Evolutionary conservation across 2,329 filamentous ascomycete genomes (phyloP).

Genomic region (Colletotrichum costaricense): DNA sequence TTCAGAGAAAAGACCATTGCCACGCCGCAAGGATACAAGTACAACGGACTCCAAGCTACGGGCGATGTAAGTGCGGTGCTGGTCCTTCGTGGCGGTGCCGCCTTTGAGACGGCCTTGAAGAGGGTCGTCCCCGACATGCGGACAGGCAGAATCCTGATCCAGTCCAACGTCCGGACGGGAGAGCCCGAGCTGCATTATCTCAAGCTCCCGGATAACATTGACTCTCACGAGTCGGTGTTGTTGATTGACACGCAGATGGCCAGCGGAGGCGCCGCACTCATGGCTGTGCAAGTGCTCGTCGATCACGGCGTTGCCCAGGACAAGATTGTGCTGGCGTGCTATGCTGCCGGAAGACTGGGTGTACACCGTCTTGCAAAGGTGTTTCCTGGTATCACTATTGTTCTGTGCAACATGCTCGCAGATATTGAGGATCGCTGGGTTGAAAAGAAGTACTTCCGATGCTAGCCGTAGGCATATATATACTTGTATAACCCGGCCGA

Average conservation of each 20-base stretch:
- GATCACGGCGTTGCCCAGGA: slow-evolving; percentile 91
- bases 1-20: slow-evolving; percentile 73
- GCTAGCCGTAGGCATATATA: slow-evolving; percentile 56
- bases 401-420: slow-evolving; percentile 83
- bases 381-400: slow-evolving; percentile 87
- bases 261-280: slow-evolving; percentile 84
- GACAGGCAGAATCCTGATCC: slow-evolving; percentile 89
- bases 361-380: slow-evolving; percentile 88
- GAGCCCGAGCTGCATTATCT: slow-evolving; percentile 95
- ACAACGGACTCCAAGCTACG: slow-evolving; percentile 76
- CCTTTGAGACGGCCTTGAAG: slow-evolving; percentile 87
- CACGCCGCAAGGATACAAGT: slow-evolving; percentile 77
- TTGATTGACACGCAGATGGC: slow-evolving; percentile 95
- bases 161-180: slow-evolving; percentile 85
- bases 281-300: slow-evolving; percentile 95
- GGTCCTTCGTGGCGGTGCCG: slow-evolving; percentile 88
- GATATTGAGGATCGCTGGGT: slow-evolving; percentile 91
- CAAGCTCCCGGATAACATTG: slow-evolving; percentile 80
- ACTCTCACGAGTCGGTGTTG: slow-evolving; percentile 81
- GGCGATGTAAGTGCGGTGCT: slow-evolving; percentile 88
- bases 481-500: neutral
- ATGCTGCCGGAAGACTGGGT: slow-evolving; percentile 86
- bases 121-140: slow-evolving; percentile 93
- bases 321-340: slow-evolving; percentile 92
- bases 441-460: slow-evolving; percentile 90